These are phyloP conservation scores for Thozetella sp. DNA, from an alignment of 495 filamentous ascomycete genomes.

Conservation along the genomic window DNA sequence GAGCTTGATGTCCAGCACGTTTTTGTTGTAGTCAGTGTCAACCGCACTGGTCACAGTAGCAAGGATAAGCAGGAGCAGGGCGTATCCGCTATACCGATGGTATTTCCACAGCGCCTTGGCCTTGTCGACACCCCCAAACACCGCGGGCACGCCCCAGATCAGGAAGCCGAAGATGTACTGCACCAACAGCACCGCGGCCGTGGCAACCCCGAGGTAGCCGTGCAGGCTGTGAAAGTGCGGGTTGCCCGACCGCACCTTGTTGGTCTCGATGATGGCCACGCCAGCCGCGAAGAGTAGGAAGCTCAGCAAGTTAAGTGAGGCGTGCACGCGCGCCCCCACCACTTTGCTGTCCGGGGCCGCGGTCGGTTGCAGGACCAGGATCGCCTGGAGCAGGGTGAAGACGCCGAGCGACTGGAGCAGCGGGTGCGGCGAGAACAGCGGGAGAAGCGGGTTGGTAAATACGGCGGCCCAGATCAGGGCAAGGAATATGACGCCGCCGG, in stretches of 20 bases:
- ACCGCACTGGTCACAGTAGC: slow-evolving; percentile 76
- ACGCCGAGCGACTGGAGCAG: slow-evolving; percentile 78
- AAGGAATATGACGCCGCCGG: slow-evolving; percentile 57
- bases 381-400: slow-evolving; percentile 73
- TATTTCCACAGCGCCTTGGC: slow-evolving; percentile 89
- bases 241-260: slow-evolving; percentile 63
- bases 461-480: slow-evolving; percentile 74
- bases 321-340: slow-evolving; percentile 71
- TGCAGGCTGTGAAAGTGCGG: slow-evolving; percentile 78
- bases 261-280: slow-evolving; percentile 78
- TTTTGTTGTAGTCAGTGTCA: slow-evolving; percentile 68
- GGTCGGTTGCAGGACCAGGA: slow-evolving; percentile 89
- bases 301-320: slow-evolving; percentile 63
- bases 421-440: slow-evolving; percentile 86
- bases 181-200: slow-evolving; percentile 68
- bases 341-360: slow-evolving; percentile 73
- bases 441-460: slow-evolving; percentile 60
- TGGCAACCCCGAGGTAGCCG: slow-evolving; percentile 75
- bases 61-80: slow-evolving; percentile 67
- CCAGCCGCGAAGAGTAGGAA: slow-evolving; percentile 63
- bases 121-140: slow-evolving; percentile 77
- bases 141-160: slow-evolving; percentile 68
- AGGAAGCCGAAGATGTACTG: slow-evolving; percentile 81
- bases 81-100: slow-evolving; percentile 80
- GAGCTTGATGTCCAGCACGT: slow-evolving; percentile 64